These are phyloP conservation scores for Leptomonas pyrrhocoris DNA, from an alignment of 208 protist species.

Conservation along the genomic window DNA sequence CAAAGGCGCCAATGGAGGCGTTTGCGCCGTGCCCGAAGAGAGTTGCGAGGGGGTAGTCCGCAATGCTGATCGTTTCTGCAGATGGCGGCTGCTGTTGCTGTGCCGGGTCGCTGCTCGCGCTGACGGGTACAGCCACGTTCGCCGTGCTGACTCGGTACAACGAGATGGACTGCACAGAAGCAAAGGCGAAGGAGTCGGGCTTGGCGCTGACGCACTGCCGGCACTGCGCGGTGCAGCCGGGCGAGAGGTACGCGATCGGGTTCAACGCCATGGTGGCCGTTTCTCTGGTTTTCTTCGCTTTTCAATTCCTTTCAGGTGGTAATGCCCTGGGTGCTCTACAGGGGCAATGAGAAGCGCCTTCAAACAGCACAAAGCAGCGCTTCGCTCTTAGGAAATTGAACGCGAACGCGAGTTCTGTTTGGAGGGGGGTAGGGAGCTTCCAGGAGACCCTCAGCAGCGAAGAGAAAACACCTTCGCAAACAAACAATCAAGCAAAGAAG, in stretches of 20 bases:
- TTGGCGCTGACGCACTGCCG: constrained; percentile 54
- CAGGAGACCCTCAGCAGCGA: too few relatives aligned
- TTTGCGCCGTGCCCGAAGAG: constrained; percentile 60
- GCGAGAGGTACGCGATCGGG: constrained; percentile 62
- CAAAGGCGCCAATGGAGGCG: constrained; percentile 61
- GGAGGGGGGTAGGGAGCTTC: too few relatives aligned
- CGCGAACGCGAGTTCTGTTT: too few relatives aligned
- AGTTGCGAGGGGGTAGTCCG: constrained; percentile 55
- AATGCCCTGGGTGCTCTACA: too few relatives aligned
- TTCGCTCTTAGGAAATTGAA: too few relatives aligned
- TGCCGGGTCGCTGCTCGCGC: constrained; percentile 19
- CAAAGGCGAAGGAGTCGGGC: constrained; percentile 66
- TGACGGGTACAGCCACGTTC: constrained; percentile 28
- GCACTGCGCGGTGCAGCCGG: constrained; percentile 72
- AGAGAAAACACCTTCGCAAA: too few relatives aligned
- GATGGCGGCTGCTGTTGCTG: constrained; percentile 23
- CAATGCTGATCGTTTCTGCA: constrained; percentile 25
- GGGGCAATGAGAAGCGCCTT: too few relatives aligned
- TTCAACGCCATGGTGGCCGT: constrained; percentile 73
- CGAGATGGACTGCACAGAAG: constrained; percentile 55
- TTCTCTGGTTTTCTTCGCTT: too few relatives aligned
- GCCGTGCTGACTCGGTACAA: constrained; percentile 50
- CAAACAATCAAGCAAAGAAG: too few relatives aligned
- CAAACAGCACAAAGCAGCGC: too few relatives aligned
- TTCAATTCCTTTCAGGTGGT: too few relatives aligned